Percentiles rank a stretch among this genome's conserved stretches.
phyloP scores from a whole-genome alignment of 768 basidiomycete species.

The Agrocybe pediades region DNA sequence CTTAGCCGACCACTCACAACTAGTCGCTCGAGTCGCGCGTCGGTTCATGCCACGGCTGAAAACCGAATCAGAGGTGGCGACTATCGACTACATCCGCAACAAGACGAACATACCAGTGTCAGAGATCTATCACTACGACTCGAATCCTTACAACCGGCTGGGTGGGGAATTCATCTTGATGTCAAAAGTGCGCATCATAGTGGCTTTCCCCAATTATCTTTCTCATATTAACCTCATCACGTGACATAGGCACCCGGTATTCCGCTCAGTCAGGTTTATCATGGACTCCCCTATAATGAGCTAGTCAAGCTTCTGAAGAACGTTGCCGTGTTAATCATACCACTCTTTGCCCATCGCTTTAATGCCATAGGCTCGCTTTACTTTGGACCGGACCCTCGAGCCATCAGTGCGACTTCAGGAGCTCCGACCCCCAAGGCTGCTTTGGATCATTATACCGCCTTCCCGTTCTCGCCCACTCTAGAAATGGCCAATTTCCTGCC shows the following conservation, averaged over 20 bases:
- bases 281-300: conserved; percentile 65
- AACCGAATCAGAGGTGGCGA: conserved; percentile 86
- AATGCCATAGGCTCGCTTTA: conserved; percentile 76
- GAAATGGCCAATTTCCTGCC: conserved; percentile 30
- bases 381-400: conserved; percentile 45
- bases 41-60: conserved; percentile 87
- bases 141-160: conserved; percentile 82
- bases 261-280: conserved; percentile 70
- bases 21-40: conserved; percentile 81
- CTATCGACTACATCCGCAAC: conserved; percentile 76
- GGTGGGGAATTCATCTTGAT: conserved; percentile 87
- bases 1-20: conserved; percentile 56
- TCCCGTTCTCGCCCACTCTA: conserved; percentile 46
- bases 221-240: conserved; percentile 3
- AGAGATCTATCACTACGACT: conserved; percentile 72
- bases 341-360: conserved; percentile 79
- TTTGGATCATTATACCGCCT: conserved; percentile 39
- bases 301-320: conserved; percentile 68
- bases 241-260: conserved; percentile 67
- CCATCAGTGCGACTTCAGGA: conserved; percentile 31
- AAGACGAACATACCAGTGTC: conserved; percentile 76
- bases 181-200: conserved; percentile 64
- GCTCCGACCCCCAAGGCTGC: conserved; percentile 46
- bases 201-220: neutral
- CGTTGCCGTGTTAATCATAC: conserved; percentile 67